A percentile compares a stretch with the other conserved stretches of the same genome.
Conservation (phyloP, 2,329 filamentous ascomycete genomes). For the Orbilia blumenaviensis region DNA sequence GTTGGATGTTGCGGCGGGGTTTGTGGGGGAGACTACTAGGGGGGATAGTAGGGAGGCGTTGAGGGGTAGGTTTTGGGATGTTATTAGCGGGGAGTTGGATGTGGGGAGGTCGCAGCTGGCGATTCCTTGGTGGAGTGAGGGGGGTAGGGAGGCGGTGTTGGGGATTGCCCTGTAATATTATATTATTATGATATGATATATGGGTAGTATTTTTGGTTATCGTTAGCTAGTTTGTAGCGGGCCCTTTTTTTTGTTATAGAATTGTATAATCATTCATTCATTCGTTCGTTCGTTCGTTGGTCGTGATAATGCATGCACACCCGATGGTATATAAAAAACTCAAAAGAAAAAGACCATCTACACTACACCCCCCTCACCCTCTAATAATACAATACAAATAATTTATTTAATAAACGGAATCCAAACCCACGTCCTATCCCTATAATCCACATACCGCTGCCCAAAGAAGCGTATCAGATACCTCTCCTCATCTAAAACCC, state of each 20-base stretch:
- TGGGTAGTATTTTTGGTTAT: too few relatives aligned
- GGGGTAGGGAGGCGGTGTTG: constrained; percentile 58
- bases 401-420: constrained; percentile 76
- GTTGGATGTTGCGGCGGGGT: constrained; percentile 75
- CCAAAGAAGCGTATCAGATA: constrained; percentile 84
- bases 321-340: too few relatives aligned
- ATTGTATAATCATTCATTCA: too few relatives aligned
- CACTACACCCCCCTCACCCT: too few relatives aligned
- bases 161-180: constrained; percentile 32
- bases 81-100: constrained; percentile 85
- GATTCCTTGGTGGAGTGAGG: constrained; percentile 84
- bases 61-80: constrained; percentile 79
- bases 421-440: constrained; percentile 74
- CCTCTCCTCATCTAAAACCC: constrained; percentile 74
- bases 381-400: background rate
- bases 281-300: too few relatives aligned
- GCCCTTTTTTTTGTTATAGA: too few relatives aligned
- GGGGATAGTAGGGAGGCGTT: constrained; percentile 71
- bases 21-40: constrained; percentile 66
- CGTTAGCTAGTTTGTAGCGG: too few relatives aligned
- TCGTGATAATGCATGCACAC: too few relatives aligned
- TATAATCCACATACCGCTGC: constrained; percentile 79
- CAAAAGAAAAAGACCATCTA: too few relatives aligned
- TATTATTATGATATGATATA: too few relatives aligned
- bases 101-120: constrained; percentile 80